Conservation (phyloP, 2,329 filamentous ascomycete species). For the Ophiocordyceps camponoti-saundersi region DNA sequence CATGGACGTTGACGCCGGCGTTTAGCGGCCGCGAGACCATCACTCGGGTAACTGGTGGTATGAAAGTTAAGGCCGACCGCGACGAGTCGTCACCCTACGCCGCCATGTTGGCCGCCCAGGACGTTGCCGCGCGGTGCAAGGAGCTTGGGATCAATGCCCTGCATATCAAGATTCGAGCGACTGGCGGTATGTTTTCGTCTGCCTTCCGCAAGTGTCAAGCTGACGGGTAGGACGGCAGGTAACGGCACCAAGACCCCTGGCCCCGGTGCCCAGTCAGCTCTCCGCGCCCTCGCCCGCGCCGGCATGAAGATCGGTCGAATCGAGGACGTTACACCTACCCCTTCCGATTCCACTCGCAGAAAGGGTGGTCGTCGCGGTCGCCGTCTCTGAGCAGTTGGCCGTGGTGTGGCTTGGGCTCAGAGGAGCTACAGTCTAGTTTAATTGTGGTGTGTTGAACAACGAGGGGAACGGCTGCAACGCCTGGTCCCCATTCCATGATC, state of each 20-base stretch:
- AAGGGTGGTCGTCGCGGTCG: conserved; percentile 99
- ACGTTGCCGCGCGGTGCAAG: conserved; percentile 76
- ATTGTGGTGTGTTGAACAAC: conserved; percentile 53
- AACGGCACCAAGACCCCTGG: conserved; percentile 99
- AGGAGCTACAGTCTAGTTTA: conserved; percentile 23
- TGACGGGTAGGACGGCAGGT: conserved; percentile 27
- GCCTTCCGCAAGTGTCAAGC: neutral
- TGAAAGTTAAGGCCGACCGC: conserved; percentile 99
- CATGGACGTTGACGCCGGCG: conserved; percentile 1
- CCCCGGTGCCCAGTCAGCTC: conserved; percentile 95
- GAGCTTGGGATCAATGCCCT: conserved; percentile 70
- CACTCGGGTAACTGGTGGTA: conserved; percentile 98
- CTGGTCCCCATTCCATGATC: conserved; percentile 44
- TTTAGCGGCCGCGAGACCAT: conserved; percentile 98
- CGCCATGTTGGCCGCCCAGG: conserved; percentile 99
- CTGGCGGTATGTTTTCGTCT: conserved; percentile 54
- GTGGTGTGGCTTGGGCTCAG: conserved; percentile 12
- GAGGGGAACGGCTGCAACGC: conserved; percentile 52
- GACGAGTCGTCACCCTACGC: conserved; percentile 99
- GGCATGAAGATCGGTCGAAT: conserved; percentile 99
- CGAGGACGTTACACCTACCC: conserved; percentile 97
- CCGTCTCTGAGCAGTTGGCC: conserved; percentile 61
- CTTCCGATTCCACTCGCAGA: conserved; percentile 97
- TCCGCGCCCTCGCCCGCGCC: conserved; percentile 94
- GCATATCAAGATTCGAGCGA: conserved; percentile 99